Conservation (phyloP, 305 asterid species). For the Fraxinus xanthoxyloides region DNA sequence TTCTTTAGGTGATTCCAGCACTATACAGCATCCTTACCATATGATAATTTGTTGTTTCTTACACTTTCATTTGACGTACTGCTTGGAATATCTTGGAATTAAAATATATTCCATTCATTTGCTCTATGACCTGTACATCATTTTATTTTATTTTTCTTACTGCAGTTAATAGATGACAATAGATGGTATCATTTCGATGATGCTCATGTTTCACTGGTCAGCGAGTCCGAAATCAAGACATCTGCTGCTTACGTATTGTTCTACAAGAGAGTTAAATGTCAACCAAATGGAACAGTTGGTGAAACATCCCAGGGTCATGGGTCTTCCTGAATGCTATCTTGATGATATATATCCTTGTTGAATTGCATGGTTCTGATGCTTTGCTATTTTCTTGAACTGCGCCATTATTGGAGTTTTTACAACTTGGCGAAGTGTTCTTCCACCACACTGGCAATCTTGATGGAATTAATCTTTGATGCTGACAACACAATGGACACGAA, state of each 20-base stretch:
- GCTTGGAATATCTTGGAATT: not conserved
- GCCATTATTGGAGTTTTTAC: not conserved
- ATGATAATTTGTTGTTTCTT: not conserved
- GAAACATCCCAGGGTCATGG: conserved; percentile 41
- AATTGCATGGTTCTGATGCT: conserved; percentile 1
- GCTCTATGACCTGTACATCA: not conserved
- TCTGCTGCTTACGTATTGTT: conserved; percentile 96
- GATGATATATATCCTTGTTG: not conserved
- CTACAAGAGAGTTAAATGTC: conserved; percentile 63
- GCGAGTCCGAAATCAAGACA: conserved; percentile 77
- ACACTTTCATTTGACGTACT: not conserved
- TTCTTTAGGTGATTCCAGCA: not conserved
- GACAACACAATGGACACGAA: not conserved
- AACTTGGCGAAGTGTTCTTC: not conserved
- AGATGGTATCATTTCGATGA: conserved; percentile 95
- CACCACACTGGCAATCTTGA: not conserved
- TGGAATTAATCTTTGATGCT: not conserved
- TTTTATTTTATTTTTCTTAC: not conserved
- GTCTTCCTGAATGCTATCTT: conserved; percentile 26
- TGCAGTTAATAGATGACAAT: conserved; percentile 82
- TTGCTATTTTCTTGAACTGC: not conserved
- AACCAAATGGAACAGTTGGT: conserved; percentile 38
- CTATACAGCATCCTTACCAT: not conserved
- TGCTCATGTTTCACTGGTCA: conserved; percentile 75
- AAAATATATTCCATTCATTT: not conserved